Percentiles rank a stretch among this genome's conserved stretches.
phyloP scores from a whole-genome alignment of 169 alveolate species.

The Cryptosporidium viatorum region DNA sequence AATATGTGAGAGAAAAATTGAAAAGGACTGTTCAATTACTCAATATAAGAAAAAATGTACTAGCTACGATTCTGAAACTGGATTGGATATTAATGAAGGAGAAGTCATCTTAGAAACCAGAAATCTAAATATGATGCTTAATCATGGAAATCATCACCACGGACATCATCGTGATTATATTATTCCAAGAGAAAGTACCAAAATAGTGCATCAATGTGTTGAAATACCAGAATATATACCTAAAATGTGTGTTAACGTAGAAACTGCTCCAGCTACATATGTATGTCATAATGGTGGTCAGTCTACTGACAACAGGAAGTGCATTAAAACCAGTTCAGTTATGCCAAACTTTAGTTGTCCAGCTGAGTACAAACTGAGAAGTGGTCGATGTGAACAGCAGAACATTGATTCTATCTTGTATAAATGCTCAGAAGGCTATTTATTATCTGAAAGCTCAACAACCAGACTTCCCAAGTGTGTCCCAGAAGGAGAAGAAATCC shows the following conservation, averaged over 20 bases:
- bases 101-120: background rate
- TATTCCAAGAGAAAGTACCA: background rate
- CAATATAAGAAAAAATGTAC: slow-evolving; percentile 46
- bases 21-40: slow-evolving; percentile 56
- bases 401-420: slow-evolving; percentile 31
- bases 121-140: background rate
- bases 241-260: slow-evolving; percentile 40
- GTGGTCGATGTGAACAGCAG: slow-evolving; percentile 34
- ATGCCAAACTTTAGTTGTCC: slow-evolving; percentile 55
- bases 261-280: slow-evolving; percentile 49
- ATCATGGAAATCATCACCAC: slow-evolving; percentile 38
- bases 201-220: slow-evolving; percentile 62
- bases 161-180: background rate
- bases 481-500: slow-evolving; percentile 1
- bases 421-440: slow-evolving; percentile 25
- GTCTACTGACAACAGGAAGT: slow-evolving; percentile 24
- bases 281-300: slow-evolving; percentile 40
- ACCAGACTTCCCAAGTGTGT: slow-evolving; percentile 42
- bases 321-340: slow-evolving; percentile 2
- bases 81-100: background rate
- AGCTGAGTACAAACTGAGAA: slow-evolving; percentile 27
- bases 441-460: slow-evolving; percentile 3
- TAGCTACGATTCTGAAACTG: slow-evolving; percentile 5
- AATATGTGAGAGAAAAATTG: slow-evolving; percentile 47
- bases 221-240: slow-evolving; percentile 40